Base-by-base conservation (phyloP, 495 filamentous ascomycete genomes). In the Penicillium flavigenum region DNA sequence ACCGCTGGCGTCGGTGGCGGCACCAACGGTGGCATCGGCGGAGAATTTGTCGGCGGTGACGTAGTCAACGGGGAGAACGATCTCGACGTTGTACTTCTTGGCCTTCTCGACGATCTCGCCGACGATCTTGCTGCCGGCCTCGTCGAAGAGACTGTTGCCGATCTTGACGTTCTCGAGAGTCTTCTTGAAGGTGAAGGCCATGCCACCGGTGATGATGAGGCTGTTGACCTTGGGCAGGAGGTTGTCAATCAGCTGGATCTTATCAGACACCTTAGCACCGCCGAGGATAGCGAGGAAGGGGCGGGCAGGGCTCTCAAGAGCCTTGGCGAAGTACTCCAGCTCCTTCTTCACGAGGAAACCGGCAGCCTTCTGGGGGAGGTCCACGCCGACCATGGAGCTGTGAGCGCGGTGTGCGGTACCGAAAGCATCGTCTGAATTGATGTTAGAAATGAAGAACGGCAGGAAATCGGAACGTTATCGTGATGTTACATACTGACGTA, bases 111-210 rank as follows among this genome's bases (percentile, higher is more conserved):
- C 80, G 58, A 99, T 81, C 58, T 90, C 81, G 56, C 76, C 86
- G 44, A 97, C 95, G 19, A 88, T 96, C 88, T 97, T 92, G 81
- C 88, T 84, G 54, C 94, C 94, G 19, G 85, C 89, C 78, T 97
- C 92, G 71, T 99, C 94, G 73, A 96, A 99, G 54, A 98, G 82
- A 43, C 84, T 89, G 81, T 85, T 90, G 48, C 94, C 94, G 63
- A 99, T 99, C 77, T 86, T 82, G 53, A 98, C 85, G 67, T 81
- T 79, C 76, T 97, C 85, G 39, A 98, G 81, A 39, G 91, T 93
- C 84, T 98, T 98, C 87, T 98, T 98, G 85, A 99, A 98, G 59
- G 94, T 99, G 84, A 97, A 99, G 29, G 94, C 91, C 94, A 99
- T 99, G 61, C 88, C 94, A 62, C 94, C 94, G 69, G 92, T 96